Conservation (phyloP, 2,329 filamentous ascomycete species). For the Monosporascus cannonballus region DNA sequence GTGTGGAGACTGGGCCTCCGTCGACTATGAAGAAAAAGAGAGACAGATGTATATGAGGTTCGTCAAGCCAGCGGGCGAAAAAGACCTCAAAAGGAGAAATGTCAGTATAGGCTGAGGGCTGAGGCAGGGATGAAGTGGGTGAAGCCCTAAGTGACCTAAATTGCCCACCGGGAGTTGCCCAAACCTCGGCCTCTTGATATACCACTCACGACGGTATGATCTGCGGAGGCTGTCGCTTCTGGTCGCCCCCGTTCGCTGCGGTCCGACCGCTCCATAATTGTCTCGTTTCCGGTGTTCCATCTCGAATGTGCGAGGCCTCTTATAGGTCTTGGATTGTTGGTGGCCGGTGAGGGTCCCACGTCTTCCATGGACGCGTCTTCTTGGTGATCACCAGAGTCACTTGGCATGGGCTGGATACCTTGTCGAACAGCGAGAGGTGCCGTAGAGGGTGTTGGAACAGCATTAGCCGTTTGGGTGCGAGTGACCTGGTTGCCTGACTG, state of each 20-base stretch:
- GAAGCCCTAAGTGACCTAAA: neutral
- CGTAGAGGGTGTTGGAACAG: neutral
- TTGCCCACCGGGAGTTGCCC: slow-evolving; percentile 10
- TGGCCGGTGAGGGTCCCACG: neutral
- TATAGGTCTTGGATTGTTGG: neutral
- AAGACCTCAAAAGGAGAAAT: neutral
- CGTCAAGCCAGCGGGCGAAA: too few species aligned
- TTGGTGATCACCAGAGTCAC: neutral
- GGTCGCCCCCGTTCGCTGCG: neutral
- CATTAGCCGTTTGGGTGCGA: neutral
- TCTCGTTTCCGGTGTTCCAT: slow-evolving; percentile 4
- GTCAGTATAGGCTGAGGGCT: too few species aligned
- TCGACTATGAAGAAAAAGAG: too few species aligned
- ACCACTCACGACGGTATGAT: slow-evolving; percentile 6
- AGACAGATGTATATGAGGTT: too few species aligned
- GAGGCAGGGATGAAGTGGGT: neutral
- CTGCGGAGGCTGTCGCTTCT: neutral
- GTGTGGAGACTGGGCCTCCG: too few species aligned
- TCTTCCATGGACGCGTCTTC: neutral
- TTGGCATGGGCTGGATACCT: neutral
- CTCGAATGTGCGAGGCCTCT: slow-evolving; percentile 2
- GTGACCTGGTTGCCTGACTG: neutral
- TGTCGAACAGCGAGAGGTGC: neutral
- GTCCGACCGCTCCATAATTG: neutral
- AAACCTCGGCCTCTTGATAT: slow-evolving; percentile 7